Base-by-base conservation (phyloP, 75 land plant species). In the Picea sitchensis region DNA sequence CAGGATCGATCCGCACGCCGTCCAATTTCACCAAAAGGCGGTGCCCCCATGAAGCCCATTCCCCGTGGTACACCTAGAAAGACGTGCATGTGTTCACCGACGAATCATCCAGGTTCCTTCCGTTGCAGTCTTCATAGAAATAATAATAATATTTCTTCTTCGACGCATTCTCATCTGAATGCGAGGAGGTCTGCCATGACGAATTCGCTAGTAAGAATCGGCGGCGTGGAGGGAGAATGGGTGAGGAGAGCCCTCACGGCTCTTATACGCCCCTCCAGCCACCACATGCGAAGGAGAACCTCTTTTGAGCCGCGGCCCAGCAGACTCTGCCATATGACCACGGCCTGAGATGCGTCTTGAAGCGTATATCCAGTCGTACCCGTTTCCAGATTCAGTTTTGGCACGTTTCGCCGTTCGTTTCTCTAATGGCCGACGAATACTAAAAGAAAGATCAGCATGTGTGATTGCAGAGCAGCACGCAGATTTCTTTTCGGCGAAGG, bases 31-130 rank as follows among this genome's bases (percentile, higher is more conserved):
- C 69, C 51, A 9, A 23, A 36, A 7, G 31, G 60, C 12, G 18
- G 32, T 65, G 11, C 41, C 71, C 13, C n/a, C 73, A 51, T 31
- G 58, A 38, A 17, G 9, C 76, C 61, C 26, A 47, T 76, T 31
- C 6, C 78, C 58, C 44, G 78, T 62, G 7, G 73, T 41, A 6
- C 14, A 0, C 26, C 76, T 62, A 77, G 56, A 41, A 21, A 72
- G n/a, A 83, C 86, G 65, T 89, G 90, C 67, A 81, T 86, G 86
- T 89, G 90, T 75, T 85, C 90, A 14, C 90, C 90, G 32, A 89
- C 88, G 57, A 77, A 83, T n/a, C 90, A 89, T 74, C 90, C 90
- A 1, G 90, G 87, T 0, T 89, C 90, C 54, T 86, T 86, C 74
- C 81, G 90, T 14, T 86, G 88, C 73, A 76, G 82, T 32, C 77